Evolutionary conservation across 805 yeast genomes (phyloP).

Genomic region (Wickerhamiella dianesei): DNA sequence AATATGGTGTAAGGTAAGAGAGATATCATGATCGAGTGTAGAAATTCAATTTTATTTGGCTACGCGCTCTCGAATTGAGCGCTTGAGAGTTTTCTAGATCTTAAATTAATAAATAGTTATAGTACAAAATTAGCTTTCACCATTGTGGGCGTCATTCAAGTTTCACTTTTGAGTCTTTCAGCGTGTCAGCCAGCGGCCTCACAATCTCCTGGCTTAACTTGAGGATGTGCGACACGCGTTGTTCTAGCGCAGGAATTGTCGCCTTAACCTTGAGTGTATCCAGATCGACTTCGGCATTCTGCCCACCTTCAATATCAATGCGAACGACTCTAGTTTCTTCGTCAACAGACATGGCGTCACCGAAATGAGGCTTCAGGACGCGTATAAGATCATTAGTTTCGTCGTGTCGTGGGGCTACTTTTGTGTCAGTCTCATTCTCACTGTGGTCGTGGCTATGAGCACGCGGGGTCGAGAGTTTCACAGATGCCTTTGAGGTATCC

Average conservation of each 20-base stretch:
- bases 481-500: constrained; percentile 91
- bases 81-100: too few relatives aligned
- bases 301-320: constrained; percentile 43
- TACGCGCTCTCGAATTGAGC: too few relatives aligned
- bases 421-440: constrained; percentile 26
- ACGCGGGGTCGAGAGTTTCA: constrained; percentile 55
- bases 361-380: constrained; percentile 74
- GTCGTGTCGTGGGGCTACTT: constrained; percentile 27
- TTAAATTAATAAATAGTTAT: too few relatives aligned
- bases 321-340: constrained; percentile 39
- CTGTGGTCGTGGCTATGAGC: constrained; percentile 24
- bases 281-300: constrained; percentile 57
- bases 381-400: constrained; percentile 35
- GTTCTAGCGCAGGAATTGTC: constrained; percentile 58
- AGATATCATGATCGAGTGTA: too few relatives aligned
- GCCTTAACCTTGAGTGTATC: constrained; percentile 55
- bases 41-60: too few relatives aligned
- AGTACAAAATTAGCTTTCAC: background rate
- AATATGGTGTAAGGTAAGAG: too few relatives aligned
- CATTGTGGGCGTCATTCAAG: background rate
- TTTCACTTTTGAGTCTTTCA: constrained; percentile 1
- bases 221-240: constrained; percentile 70
- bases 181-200: constrained; percentile 46
- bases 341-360: constrained; percentile 42
- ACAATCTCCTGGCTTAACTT: constrained; percentile 66